Conservation (phyloP, 2,329 filamentous ascomycete genomes). For the Diaporthe australafricana region DNA sequence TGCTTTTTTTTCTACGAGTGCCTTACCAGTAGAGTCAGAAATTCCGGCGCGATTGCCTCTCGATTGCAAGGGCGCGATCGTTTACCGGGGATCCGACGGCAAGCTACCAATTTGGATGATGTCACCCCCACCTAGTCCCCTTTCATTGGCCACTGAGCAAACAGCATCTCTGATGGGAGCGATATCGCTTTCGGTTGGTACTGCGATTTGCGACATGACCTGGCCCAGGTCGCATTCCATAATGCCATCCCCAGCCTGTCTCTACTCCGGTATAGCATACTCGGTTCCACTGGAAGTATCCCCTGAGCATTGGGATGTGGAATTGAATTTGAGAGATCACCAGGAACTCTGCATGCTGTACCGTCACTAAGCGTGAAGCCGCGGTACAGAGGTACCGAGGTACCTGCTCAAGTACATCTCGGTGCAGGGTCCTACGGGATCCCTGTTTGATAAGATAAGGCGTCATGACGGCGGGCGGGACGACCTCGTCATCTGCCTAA, state of each 20-base stretch:
- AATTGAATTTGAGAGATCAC: not conserved
- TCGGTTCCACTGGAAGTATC: not conserved
- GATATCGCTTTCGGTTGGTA: conserved; percentile 11
- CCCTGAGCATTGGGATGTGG: not conserved
- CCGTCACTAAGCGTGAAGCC: not conserved
- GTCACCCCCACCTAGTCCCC: conserved; percentile 33
- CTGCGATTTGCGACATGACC: not conserved
- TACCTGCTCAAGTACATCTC: not conserved
- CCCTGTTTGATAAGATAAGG: conserved; percentile 30
- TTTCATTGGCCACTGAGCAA: conserved; percentile 17
- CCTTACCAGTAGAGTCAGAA: conserved; percentile 11
- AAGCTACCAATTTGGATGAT: conserved; percentile 28
- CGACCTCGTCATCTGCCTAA: conserved; percentile 7
- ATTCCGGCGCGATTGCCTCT: conserved; percentile 30
- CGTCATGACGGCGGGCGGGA: not conserved
- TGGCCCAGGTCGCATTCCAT: not conserved
- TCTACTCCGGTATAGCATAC: not conserved
- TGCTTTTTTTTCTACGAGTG: conserved; percentile 14
- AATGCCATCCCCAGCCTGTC: not conserved
- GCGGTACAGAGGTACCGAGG: not conserved
- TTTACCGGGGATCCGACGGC: not conserved
- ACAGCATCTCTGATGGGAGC: not conserved
- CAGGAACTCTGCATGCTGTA: not conserved
- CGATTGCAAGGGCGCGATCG: not conserved
- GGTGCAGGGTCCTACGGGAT: not conserved